Evolutionary conservation across 164 flowering plant genomes (phyloP).

Genomic region (Magnolia officinalis): DNA sequence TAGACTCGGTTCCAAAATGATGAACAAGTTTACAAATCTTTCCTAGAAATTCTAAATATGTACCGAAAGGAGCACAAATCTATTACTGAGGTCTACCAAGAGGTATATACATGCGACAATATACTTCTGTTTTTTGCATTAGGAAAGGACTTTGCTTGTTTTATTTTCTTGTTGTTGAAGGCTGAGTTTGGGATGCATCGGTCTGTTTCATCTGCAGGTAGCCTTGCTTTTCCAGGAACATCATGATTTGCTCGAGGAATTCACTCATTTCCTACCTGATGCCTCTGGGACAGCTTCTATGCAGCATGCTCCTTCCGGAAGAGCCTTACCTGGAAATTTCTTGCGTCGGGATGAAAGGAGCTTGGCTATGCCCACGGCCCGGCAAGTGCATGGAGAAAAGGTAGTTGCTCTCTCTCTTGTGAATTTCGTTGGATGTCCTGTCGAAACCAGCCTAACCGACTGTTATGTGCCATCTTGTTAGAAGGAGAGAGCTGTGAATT

Average conservation of each 20-base stretch:
- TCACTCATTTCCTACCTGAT: conserved; percentile 38
- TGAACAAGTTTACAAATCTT: conserved; percentile 48
- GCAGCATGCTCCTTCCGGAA: conserved; percentile 8
- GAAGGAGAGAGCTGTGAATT: no score
- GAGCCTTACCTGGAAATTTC: conserved; percentile 29
- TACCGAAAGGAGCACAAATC: conserved; percentile 75
- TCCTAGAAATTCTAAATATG: conserved; percentile 80
- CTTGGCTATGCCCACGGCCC: no score
- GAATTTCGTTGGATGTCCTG: no score
- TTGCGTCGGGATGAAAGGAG: conserved; percentile 16
- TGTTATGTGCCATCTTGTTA: no score
- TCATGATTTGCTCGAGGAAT: no score
- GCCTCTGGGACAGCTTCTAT: conserved; percentile 33
- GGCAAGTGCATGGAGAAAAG: conserved; percentile 48
- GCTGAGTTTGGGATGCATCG: no score
- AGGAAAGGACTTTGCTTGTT: neutral
- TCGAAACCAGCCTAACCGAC: no score
- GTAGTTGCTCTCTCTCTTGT: conserved; percentile 13
- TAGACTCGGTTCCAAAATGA: conserved; percentile 68
- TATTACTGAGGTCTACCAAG: conserved; percentile 49
- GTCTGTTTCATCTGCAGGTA: no score
- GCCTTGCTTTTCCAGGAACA: no score
- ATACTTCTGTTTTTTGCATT: neutral
- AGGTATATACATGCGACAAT: conserved; percentile 45
- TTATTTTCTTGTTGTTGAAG: neutral